Evolutionary conservation across 169 alveolate species (phyloP).

Genomic region (Blepharisma undulans): DNA sequence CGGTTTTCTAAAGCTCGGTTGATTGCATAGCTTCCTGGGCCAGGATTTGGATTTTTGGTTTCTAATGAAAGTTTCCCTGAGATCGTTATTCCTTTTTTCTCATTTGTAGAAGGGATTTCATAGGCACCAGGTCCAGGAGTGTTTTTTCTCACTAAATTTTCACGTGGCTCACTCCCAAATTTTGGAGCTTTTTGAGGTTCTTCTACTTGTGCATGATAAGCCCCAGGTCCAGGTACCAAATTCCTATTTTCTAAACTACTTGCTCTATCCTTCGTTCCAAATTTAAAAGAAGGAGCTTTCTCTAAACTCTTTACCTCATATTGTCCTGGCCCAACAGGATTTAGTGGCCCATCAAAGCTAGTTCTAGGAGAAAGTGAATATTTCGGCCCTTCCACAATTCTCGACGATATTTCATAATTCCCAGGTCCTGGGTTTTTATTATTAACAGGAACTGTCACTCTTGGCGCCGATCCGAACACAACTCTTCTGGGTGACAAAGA

Average conservation of each 20-base stretch:
- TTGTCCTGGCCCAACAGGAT: constrained; percentile 32
- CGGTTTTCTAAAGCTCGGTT: background rate
- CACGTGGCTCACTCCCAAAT: background rate
- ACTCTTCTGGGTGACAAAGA: background rate
- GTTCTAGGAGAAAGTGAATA: background rate
- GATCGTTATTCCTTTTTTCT: background rate
- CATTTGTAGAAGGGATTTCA: background rate
- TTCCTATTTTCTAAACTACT: background rate
- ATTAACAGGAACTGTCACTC: background rate
- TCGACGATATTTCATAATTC: background rate
- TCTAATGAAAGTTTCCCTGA: background rate
- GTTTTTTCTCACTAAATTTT: background rate
- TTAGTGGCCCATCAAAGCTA: background rate
- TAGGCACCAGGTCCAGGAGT: constrained; percentile 32
- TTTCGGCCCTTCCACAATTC: background rate
- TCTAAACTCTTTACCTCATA: background rate
- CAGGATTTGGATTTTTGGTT: background rate
- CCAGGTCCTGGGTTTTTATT: constrained; percentile 32
- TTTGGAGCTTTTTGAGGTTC: background rate
- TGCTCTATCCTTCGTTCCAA: background rate
- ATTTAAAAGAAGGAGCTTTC: background rate
- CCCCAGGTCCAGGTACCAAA: constrained; percentile 33
- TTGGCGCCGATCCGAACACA: background rate
- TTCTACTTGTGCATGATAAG: background rate
- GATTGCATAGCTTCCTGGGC: background rate